Evolutionary conservation across 1,284 basidiomycete species (phyloP).

Genomic region (Sanguinoderma infundibulare): DNA sequence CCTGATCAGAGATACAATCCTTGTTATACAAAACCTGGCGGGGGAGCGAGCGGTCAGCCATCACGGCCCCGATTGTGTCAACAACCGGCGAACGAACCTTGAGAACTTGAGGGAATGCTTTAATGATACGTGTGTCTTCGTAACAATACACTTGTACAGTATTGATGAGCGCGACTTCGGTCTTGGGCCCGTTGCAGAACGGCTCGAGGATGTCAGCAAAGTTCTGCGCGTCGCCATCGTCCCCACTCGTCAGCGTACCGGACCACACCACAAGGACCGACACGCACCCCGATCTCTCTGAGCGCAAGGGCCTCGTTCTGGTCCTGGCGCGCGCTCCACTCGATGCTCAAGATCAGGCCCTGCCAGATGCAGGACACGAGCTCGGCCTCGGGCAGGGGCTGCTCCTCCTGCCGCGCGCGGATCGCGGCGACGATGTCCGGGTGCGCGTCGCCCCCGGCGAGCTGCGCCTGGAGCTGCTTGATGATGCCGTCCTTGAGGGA

Average conservation of each 20-base stretch:
- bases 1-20: constrained; percentile 93
- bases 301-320: constrained; percentile 87
- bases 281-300: constrained; percentile 78
- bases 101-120: constrained; percentile 91
- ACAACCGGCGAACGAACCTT: constrained; percentile 56
- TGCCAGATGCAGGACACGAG: constrained; percentile 91
- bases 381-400: constrained; percentile 80
- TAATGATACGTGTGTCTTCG: constrained; percentile 92
- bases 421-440: constrained; percentile 77
- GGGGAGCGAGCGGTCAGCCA: neutral
- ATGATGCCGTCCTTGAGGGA: constrained; percentile 48
- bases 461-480: constrained; percentile 39
- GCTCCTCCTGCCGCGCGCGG: constrained; percentile 69
- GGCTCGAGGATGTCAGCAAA: constrained; percentile 85
- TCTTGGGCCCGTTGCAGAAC: constrained; percentile 87
- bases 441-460: constrained; percentile 62
- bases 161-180: constrained; percentile 92
- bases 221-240: constrained; percentile 53
- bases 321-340: constrained; percentile 88
- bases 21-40: constrained; percentile 90
- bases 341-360: constrained; percentile 85
- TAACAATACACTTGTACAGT: constrained; percentile 94
- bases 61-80: neutral
- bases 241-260: neutral
- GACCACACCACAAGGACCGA: neutral